A percentile compares a stretch with the other conserved stretches of the same genome.
Evolutionary conservation across 108 stramenopile genomes (phyloP).

Genomic region (Aurantiochytrium sp.): DNA sequence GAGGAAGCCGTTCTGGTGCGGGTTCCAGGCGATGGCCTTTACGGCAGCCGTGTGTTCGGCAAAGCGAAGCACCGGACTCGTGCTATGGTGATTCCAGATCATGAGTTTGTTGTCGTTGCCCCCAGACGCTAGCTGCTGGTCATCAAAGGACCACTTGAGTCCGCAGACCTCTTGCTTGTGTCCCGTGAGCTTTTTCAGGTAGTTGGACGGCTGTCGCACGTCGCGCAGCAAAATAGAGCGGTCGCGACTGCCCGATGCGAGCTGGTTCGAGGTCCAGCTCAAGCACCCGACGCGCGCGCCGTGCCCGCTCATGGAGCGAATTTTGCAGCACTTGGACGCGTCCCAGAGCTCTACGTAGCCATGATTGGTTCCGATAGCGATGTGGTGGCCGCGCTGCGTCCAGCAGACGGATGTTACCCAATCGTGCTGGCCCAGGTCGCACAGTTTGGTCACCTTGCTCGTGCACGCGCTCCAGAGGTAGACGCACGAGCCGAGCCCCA

Average conservation of each 20-base stretch:
- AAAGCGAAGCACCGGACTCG: slow-evolving; percentile 40
- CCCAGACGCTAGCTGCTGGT: slow-evolving; percentile 66
- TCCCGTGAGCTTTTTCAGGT: slow-evolving; percentile 60
- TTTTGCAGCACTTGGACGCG: slow-evolving; percentile 68
- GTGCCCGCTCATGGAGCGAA: slow-evolving; percentile 79
- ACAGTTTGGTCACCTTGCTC: slow-evolving; percentile 82
- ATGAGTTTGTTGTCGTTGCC: slow-evolving; percentile 97
- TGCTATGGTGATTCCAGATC: slow-evolving; percentile 70
- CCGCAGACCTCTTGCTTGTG: slow-evolving; percentile 98
- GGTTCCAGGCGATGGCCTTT: slow-evolving; percentile 98
- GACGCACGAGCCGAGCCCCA: slow-evolving; percentile 85
- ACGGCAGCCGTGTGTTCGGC: slow-evolving; percentile 95
- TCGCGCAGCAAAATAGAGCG: slow-evolving; percentile 80
- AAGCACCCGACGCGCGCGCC: slow-evolving; percentile 80
- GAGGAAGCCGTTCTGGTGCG: slow-evolving; percentile 91
- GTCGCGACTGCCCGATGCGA: slow-evolving; percentile 90
- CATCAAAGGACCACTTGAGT: slow-evolving; percentile 73
- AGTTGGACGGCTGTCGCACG: slow-evolving; percentile 63
- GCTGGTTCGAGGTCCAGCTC: slow-evolving; percentile 74
- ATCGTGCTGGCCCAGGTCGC: slow-evolving; percentile 61
- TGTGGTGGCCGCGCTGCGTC: slow-evolving; percentile 78
- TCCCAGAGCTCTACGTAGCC: slow-evolving; percentile 92
- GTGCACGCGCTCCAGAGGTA: slow-evolving; percentile 90
- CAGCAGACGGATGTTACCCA: slow-evolving; percentile 84
- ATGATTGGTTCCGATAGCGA: slow-evolving; percentile 83